Evolutionary conservation across 495 filamentous ascomycete genomes (phyloP), one percentile per base, ranked within the genome.

Genomic region (Amphirosellinia nigrospora): DNA sequence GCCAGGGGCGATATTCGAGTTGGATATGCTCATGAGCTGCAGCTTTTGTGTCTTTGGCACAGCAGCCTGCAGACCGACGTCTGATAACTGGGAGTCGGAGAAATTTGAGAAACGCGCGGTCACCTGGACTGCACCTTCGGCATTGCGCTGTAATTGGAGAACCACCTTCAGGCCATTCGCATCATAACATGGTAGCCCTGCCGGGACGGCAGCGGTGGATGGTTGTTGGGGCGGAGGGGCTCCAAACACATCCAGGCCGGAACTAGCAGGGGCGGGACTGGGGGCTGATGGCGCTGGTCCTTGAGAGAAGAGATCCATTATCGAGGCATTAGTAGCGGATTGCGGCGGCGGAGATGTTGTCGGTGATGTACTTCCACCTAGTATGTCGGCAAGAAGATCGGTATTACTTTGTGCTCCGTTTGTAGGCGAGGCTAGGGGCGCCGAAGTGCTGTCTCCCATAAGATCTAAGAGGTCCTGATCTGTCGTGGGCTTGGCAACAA

Each of bases 1-100:
- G 3, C 93, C 93, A 3, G 87, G 85, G 15, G 86, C 89, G 19
- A 99, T 78, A 52, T 97, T 93, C 1, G 89, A 79, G 73, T 87
- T 91, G 65, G 89, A 96, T 69, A 99, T 96, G 63, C 90, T 92
- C 75, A 94, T 91, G 60, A 99, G 82, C 78, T 97, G 93, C 70
- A 99, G 79, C 75, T 93, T 95, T 80, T 98, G 96, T 43, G 90
- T 93, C 83, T 97, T 98, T 7, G 96, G 96, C 70, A 98, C 96
- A 5, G 96, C 96, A 56, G 94, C 96, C 79, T 98, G 96, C 63
- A 99, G 77, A 7, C 89, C 90, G 21, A 98, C 92, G 41, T 82
- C 86, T 19, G 88, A 85, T 56, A 98, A 85, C n/a, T 80, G 75
- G 61, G 89, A 88, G 64, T 86, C 87, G 16, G 89, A 90, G 1